Evolutionary conservation across 2,329 filamentous ascomycete genomes (phyloP), one percentile per base, ranked within the genome.

Genomic region (Fusarium euwallaceae): DNA sequence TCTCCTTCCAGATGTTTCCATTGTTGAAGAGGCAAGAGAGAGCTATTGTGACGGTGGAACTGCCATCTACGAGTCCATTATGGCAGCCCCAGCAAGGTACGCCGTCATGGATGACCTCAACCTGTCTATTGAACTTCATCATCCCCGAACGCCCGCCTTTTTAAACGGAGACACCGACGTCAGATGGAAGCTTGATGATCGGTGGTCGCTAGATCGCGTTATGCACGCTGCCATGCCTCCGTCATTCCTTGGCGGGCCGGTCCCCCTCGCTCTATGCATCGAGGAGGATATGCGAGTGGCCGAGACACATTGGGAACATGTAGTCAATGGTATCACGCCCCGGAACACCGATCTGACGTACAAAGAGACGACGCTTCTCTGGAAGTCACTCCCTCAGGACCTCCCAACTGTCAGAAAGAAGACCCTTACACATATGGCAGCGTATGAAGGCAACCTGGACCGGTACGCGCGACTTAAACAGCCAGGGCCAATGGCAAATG

Each of bases 21-120:
- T 66, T 10, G 69, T 62, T 12, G 62, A 71, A 45, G 69, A 71
- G 4, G 69, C 62, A 4, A 29, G 66, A 17, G 69, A 71, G 5
- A 66, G 69, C 3, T 27, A 66, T 4, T 43, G 36, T 1, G 56
- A 69, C 0, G 69, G 66, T 5, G 58, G 39, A 0, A 69, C 62
- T 16, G 20, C 48, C 3, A 71, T 71, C 11, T 71, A 69, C 4
- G 22, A 69, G 3, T 48, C 60, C 6, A 69, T 71, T 2, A 71
- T 71, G 66, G 16, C 22, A 9, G 43, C n/a, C 1, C 43, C 64
- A 29, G 27, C 4, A 4, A 51, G 66, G 12, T 69, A 71, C 5
- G 53, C 56, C 10, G 32, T 71, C 1, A 71, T 71, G 66, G 16
- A 69, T 9, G 59, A 71, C 58, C 53, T 20, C 20, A 36, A 20